phyloP scores from a whole-genome alignment of 768 basidiomycete species.

The Rhizopogon vinicolor region DNA sequence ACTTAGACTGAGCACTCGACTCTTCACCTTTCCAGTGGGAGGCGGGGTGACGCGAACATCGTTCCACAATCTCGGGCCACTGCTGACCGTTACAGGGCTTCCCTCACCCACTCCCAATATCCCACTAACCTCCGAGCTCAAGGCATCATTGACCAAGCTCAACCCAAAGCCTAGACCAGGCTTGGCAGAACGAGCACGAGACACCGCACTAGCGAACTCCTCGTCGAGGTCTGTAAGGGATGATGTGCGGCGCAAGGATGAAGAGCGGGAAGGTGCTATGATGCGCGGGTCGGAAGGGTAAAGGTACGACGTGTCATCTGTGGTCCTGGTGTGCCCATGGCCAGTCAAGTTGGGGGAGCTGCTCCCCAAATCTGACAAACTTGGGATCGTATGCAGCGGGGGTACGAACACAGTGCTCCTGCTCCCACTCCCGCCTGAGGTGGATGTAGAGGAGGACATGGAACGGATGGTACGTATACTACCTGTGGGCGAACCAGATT shows the following conservation, averaged over 20 bases:
- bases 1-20: slow-evolving; percentile 26
- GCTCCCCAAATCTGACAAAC: slow-evolving; percentile 56
- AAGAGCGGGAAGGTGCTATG: slow-evolving; percentile 64
- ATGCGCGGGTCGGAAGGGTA: slow-evolving; percentile 72
- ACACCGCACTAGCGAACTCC: slow-evolving; percentile 44
- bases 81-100: slow-evolving; percentile 70
- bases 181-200: slow-evolving; percentile 35
- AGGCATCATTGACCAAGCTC: slow-evolving; percentile 23
- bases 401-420: slow-evolving; percentile 77
- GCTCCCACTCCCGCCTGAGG: slow-evolving; percentile 43
- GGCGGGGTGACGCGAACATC: slow-evolving; percentile 43
- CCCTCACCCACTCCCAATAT: slow-evolving; percentile 46
- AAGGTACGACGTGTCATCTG: slow-evolving; percentile 69
- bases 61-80: slow-evolving; percentile 46
- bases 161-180: slow-evolving; percentile 42
- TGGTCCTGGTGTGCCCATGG: slow-evolving; percentile 49
- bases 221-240: slow-evolving; percentile 75
- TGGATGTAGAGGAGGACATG: slow-evolving; percentile 39
- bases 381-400: slow-evolving; percentile 64
- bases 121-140: slow-evolving; percentile 19
- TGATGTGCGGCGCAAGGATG: slow-evolving; percentile 57
- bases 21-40: slow-evolving; percentile 32
- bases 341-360: neutral
- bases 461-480: slow-evolving; percentile 71
- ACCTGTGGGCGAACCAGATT: slow-evolving; percentile 40